phyloP scores from a whole-genome alignment of 1,284 basidiomycete species.

The Ganoderma lingzhi region DNA sequence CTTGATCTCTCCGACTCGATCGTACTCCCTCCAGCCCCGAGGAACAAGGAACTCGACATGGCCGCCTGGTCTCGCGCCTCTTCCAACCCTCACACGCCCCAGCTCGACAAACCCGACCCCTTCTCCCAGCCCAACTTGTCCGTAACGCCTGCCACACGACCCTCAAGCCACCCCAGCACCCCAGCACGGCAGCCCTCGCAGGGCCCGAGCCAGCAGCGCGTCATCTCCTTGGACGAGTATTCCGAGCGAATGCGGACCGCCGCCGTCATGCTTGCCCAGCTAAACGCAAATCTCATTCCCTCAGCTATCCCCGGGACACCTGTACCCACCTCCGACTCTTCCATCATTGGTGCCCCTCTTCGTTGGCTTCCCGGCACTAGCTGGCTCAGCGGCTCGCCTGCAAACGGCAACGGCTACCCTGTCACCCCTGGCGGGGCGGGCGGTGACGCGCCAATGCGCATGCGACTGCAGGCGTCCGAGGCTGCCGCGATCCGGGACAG shows the following conservation, averaged over 20 bases:
- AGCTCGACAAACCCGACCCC: slow-evolving; percentile 29
- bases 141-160: slow-evolving; percentile 16
- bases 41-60: slow-evolving; percentile 90
- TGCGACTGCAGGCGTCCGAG: slow-evolving; percentile 80
- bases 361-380: slow-evolving; percentile 73
- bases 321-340: slow-evolving; percentile 38
- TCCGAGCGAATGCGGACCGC: slow-evolving; percentile 98
- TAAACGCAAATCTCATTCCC: slow-evolving; percentile 80
- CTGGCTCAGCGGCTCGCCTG: slow-evolving; percentile 36
- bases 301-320: slow-evolving; percentile 47
- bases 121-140: slow-evolving; percentile 19
- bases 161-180: slow-evolving; percentile 23
- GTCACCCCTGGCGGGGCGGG: slow-evolving; percentile 40
- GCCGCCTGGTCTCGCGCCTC: slow-evolving; percentile 80
- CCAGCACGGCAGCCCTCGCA: slow-evolving; percentile 23
- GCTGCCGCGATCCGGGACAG: slow-evolving; percentile 91
- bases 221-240: slow-evolving; percentile 90
- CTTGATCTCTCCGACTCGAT: slow-evolving; percentile 85
- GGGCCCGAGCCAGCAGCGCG: slow-evolving; percentile 23
- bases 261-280: slow-evolving; percentile 97
- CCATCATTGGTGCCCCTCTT: slow-evolving; percentile 44
- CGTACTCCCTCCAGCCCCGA: slow-evolving; percentile 80
- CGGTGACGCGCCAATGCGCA: slow-evolving; percentile 50
- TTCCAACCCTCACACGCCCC: slow-evolving; percentile 59
- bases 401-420: slow-evolving; percentile 41